Base-by-base conservation (phyloP, 2,329 filamentous ascomycete species). In the Fusarium sp. region DNA sequence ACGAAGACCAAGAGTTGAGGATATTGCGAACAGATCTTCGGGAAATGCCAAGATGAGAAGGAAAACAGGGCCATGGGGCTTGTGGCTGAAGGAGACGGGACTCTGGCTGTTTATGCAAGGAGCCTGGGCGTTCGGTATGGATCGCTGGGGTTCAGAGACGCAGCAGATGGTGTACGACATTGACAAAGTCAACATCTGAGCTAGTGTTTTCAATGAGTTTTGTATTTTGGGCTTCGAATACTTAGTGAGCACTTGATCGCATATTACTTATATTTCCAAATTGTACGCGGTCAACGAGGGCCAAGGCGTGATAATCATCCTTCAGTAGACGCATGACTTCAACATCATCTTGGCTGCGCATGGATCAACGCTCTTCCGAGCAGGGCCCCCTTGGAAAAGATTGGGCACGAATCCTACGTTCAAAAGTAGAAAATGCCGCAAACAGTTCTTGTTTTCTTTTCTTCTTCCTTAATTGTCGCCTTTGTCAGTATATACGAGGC, bases 331-430 rank as follows among this genome's bases (percentile, higher is more conserved):
- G 60, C 42, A 63, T 63, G 26, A 34, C 22, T 34, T 60, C 54
- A 20, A 12, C 20, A 36, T 32, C 14, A 11, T 41, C 59, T 56
- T 65, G 47, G 62, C 58, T 39, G 15, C 10, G 14, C 24, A 14
- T 39, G 62, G 64, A 66, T 66, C 32, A 66, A 59, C 15, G 9
- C 62, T 66, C 30, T 59, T 66, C 62, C 50, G 50, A n/a, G 13
- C 42, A 44, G 36, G 36, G 62, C 17, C 10, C 50, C 62, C 61
- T 32, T 32, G 63, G 4, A 56, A 30, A 58, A 22, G 22, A 66
- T 34, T 50, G 36, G 61, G 50, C 32, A 66, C 26, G 17, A 44
- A 50, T 38, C 20, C 8, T 18, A 17, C 41, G 22, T 8, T 42
- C 6, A 59, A 66, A 39, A 50, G 44, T 44, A 24, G 28, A 17